Evolutionary conservation across 306 rosid species (phyloP).

Genomic region (Fragaria ananassa): DNA sequence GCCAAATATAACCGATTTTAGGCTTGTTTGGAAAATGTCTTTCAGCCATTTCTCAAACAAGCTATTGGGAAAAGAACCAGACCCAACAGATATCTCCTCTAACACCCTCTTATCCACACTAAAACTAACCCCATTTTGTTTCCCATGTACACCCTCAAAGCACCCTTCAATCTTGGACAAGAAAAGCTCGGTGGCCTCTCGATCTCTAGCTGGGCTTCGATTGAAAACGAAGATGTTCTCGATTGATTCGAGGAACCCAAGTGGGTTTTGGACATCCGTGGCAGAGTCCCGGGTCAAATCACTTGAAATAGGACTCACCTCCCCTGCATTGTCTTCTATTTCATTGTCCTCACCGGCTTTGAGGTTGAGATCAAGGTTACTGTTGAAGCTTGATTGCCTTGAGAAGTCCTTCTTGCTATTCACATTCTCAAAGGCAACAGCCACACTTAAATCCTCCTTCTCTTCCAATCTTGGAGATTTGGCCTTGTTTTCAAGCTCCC

Average conservation of each 20-base stretch:
- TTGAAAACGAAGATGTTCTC: slow-evolving; percentile 51
- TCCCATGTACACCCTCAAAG: slow-evolving; percentile 52
- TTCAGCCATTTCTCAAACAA: slow-evolving; percentile 88
- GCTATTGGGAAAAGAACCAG: slow-evolving; percentile 67
- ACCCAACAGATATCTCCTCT: slow-evolving; percentile 56
- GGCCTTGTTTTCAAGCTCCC: slow-evolving; percentile 49
- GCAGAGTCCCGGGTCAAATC: slow-evolving; percentile 59
- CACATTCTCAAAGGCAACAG: slow-evolving; percentile 26
- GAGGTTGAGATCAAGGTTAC: slow-evolving; percentile 68
- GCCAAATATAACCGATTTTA: slow-evolving; percentile 49
- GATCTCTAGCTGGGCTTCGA: slow-evolving; percentile 44
- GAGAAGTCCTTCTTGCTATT: slow-evolving; percentile 42
- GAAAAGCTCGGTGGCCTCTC: slow-evolving; percentile 51
- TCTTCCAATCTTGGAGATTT: slow-evolving; percentile 52
- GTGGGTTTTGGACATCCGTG: slow-evolving; percentile 31
- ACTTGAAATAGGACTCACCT: slow-evolving; percentile 50
- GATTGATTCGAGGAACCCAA: slow-evolving; percentile 47
- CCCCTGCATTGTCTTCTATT: slow-evolving; percentile 36
- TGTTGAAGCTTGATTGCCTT: slow-evolving; percentile 69
- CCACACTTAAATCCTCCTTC: slow-evolving; percentile 27
- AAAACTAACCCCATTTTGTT: slow-evolving; percentile 41
- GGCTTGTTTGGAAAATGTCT: slow-evolving; percentile 71
- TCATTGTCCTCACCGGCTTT: slow-evolving; percentile 51
- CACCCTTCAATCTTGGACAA: slow-evolving; percentile 45
- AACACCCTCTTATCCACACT: slow-evolving; percentile 69